phyloP scores from a whole-genome alignment of 2,329 filamentous ascomycete species.

The Paracamarosporium sp. region DNA sequence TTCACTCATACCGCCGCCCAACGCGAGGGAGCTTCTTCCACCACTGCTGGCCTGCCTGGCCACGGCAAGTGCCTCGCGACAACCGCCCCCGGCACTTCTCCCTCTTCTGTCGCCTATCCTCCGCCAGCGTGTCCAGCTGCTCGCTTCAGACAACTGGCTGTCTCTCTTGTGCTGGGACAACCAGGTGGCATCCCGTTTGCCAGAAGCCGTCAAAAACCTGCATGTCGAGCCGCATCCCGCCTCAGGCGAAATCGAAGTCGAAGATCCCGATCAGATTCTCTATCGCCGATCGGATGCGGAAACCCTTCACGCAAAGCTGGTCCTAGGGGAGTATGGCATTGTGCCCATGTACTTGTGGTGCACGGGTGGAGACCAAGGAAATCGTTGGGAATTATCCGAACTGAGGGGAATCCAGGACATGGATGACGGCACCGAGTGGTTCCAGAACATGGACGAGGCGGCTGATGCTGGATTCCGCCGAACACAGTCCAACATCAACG shows the following conservation, averaged over 20 bases:
- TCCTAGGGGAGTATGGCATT: slow-evolving; percentile 67
- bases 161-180: slow-evolving; percentile 73
- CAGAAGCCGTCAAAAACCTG: slow-evolving; percentile 67
- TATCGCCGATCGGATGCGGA: slow-evolving; percentile 77
- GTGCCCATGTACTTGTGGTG: slow-evolving; percentile 74
- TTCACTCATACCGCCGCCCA: slow-evolving; percentile 61
- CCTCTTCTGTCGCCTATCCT: slow-evolving; percentile 69
- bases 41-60: slow-evolving; percentile 70
- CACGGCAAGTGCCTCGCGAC: slow-evolving; percentile 64
- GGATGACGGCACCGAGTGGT: slow-evolving; percentile 64
- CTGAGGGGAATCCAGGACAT: slow-evolving; percentile 65
- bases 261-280: slow-evolving; percentile 67
- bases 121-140: slow-evolving; percentile 67
- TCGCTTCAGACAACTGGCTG: slow-evolving; percentile 74
- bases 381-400: slow-evolving; percentile 77
- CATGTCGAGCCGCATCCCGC: slow-evolving; percentile 79
- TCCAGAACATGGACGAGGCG: slow-evolving; percentile 65
- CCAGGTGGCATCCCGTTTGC: slow-evolving; percentile 63
- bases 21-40: slow-evolving; percentile 64
- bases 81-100: slow-evolving; percentile 66
- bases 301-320: slow-evolving; percentile 73
- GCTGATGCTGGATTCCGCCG: slow-evolving; percentile 57
- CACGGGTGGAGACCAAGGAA: slow-evolving; percentile 67
- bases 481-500: slow-evolving; percentile 30
- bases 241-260: slow-evolving; percentile 79